phyloP scores from a whole-genome alignment of 2,329 filamentous ascomycete genomes.

The Colletotrichum sansevieriae region DNA sequence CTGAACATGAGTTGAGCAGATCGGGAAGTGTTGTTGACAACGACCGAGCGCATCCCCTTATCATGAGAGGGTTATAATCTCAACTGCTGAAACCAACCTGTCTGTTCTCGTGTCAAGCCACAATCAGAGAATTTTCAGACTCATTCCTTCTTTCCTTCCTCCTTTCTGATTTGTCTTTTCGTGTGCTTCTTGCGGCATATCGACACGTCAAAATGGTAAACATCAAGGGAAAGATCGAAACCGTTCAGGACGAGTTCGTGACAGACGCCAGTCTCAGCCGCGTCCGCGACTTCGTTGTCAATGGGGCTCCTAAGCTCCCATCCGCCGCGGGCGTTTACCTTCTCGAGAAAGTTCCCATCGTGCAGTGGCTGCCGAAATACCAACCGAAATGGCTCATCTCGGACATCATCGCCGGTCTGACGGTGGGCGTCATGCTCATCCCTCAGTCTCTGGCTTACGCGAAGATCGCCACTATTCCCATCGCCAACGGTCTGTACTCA shows the following conservation, averaged over 20 bases:
- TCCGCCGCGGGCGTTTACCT: constrained; percentile 68
- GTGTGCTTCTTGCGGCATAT: background rate
- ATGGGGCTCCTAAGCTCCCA: constrained; percentile 57
- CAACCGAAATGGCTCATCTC: constrained; percentile 71
- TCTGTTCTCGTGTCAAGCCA: constrained; percentile 20
- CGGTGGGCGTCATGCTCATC: constrained; percentile 71
- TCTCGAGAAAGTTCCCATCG: constrained; percentile 71
- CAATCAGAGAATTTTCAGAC: background rate
- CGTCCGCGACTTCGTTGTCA: constrained; percentile 48
- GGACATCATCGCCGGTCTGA: constrained; percentile 73
- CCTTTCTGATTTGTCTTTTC: background rate
- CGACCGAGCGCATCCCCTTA: background rate
- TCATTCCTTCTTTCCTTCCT: background rate
- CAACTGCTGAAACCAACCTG: constrained; percentile 32
- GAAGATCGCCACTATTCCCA: constrained; percentile 72
- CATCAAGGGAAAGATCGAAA: constrained; percentile 12
- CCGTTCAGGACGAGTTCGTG: constrained; percentile 42
- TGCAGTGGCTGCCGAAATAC: constrained; percentile 74
- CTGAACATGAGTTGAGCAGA: constrained; percentile 10
- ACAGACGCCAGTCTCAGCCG: constrained; percentile 51
- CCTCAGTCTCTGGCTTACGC: constrained; percentile 74
- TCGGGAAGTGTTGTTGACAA: constrained; percentile 10
- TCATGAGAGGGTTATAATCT: constrained; percentile 21
- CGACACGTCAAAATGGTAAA: constrained; percentile 23
- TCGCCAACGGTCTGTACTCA: constrained; percentile 71